These are phyloP conservation scores for Colletotrichum godetiae DNA, from an alignment of 2,329 filamentous ascomycete genomes.

Conservation along the genomic window DNA sequence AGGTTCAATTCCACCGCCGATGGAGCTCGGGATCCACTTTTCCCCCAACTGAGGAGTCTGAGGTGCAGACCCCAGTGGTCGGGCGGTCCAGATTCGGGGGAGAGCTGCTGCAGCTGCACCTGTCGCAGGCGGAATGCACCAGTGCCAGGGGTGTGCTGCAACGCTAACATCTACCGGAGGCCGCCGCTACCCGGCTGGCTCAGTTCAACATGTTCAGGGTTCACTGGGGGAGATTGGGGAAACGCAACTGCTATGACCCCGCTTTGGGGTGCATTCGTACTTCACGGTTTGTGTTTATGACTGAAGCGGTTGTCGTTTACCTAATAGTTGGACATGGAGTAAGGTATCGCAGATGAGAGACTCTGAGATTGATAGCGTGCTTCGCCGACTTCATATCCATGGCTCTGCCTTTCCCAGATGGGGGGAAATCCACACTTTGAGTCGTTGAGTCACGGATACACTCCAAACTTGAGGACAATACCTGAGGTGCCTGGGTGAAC, in stretches of 20 bases:
- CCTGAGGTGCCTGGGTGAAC: too few species aligned
- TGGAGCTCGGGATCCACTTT: not conserved
- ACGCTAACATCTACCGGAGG: constrained; percentile 32
- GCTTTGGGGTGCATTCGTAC: not conserved
- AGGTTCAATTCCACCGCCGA: constrained; percentile 30
- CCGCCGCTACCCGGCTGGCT: constrained; percentile 30
- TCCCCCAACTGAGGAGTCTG: not conserved
- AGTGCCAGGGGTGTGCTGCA: constrained; percentile 19
- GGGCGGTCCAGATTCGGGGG: constrained; percentile 10
- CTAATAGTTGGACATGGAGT: not conserved
- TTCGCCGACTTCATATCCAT: not conserved
- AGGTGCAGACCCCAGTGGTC: not conserved
- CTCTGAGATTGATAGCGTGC: not conserved
- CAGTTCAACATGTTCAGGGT: not conserved
- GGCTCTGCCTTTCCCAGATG: not conserved
- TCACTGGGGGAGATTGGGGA: not conserved
- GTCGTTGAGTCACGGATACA: not conserved
- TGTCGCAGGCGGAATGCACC: constrained; percentile 25
- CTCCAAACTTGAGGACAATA: too few species aligned
- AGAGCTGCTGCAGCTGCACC: not conserved
- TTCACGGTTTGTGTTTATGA: not conserved
- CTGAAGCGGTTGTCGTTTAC: not conserved
- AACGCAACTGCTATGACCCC: not conserved
- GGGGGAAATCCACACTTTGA: not conserved
- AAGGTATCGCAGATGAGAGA: not conserved